phyloP scores from a whole-genome alignment of 768 basidiomycete species.

The Myochromella boudieri region DNA sequence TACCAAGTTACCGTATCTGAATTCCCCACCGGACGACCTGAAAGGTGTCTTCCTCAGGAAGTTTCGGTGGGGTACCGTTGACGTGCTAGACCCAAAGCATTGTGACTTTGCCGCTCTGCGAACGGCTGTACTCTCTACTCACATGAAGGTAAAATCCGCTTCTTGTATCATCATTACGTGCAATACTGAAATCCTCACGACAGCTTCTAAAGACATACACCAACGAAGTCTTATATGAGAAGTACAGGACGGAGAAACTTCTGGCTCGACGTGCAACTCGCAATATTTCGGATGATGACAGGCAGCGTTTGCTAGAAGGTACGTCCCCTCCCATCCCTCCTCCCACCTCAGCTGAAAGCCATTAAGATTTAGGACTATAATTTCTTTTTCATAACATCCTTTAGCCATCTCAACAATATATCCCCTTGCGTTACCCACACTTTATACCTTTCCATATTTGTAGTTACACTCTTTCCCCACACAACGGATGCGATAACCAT shows the following conservation, averaged over 20 bases:
- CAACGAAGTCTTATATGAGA: slow-evolving; percentile 90
- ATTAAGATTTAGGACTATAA: slow-evolving; percentile 49
- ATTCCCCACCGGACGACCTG: slow-evolving; percentile 64
- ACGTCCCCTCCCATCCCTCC: slow-evolving; percentile 15
- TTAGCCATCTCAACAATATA: slow-evolving; percentile 8
- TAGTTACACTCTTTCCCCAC: not conserved
- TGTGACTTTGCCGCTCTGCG: slow-evolving; percentile 87
- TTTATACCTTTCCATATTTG: slow-evolving; percentile 11
- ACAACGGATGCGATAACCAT: no score
- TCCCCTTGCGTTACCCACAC: slow-evolving; percentile 12
- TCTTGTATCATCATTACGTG: not conserved
- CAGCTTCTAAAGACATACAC: slow-evolving; percentile 83
- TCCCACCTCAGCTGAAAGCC: not conserved
- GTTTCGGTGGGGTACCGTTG: slow-evolving; percentile 87
- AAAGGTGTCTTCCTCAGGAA: slow-evolving; percentile 75
- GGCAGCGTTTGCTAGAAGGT: slow-evolving; percentile 76
- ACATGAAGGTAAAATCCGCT: slow-evolving; percentile 65
- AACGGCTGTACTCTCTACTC: slow-evolving; percentile 80
- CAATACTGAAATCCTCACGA: not conserved
- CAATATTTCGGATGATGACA: slow-evolving; percentile 73
- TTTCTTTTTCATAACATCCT: no score
- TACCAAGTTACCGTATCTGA: slow-evolving; percentile 38
- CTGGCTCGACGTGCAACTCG: slow-evolving; percentile 82
- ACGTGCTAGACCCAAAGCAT: slow-evolving; percentile 82
- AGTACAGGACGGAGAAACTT: slow-evolving; percentile 88